Evolutionary conservation across 179 eudicot genomes (phyloP), one percentile per base, ranked within the genome.

Genomic region (Vitellaria paradoxa): DNA sequence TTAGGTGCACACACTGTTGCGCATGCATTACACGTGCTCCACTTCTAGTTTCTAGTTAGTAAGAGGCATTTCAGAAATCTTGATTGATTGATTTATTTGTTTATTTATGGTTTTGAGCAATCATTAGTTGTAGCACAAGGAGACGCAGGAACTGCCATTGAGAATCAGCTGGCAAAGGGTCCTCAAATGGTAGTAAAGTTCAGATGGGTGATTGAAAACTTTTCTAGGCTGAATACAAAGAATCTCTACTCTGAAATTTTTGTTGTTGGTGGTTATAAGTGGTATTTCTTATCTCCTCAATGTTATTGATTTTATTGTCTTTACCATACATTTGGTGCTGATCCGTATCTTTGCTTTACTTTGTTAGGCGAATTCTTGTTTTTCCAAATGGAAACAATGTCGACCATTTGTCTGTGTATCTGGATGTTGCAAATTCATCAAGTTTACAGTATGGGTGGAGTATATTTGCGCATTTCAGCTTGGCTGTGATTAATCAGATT

Each of bases 341-440:
- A 65, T 30, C 30, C 13, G 14, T 65, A 46, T 65, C 14, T 14
- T 1, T 13, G 17, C 24, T 47, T 42, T 71, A 5, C n/a, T 68
- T 60, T 21, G 53, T 50, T 9, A 91, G 96, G 96, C 89, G 93
- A 71, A 82, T 91, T 56, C 86, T 91, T 42, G 87, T 89, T 49
- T 91, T 91, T 72, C 96, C 96, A 0, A 91, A 91, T 67, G 96
- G 96, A 45, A 91, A 91, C 69, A 91, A 91, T 79, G 93, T 91
- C 82, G 93, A 91, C 65, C 79, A 80, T 73, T 45, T 91, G 61
- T 91, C 96, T n/a, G 82, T 91, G 96, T 91, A 91, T 69, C 87
- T 91, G 68, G 96, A 89, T 84, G 91, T 89, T 76, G 93, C 93
- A 47, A 93, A 91, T 84, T 79, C 93, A 9, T 64, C 79, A 55